Base-by-base conservation (phyloP, 139 green algal genomes). In the Diplosphaera chodatii region DNA sequence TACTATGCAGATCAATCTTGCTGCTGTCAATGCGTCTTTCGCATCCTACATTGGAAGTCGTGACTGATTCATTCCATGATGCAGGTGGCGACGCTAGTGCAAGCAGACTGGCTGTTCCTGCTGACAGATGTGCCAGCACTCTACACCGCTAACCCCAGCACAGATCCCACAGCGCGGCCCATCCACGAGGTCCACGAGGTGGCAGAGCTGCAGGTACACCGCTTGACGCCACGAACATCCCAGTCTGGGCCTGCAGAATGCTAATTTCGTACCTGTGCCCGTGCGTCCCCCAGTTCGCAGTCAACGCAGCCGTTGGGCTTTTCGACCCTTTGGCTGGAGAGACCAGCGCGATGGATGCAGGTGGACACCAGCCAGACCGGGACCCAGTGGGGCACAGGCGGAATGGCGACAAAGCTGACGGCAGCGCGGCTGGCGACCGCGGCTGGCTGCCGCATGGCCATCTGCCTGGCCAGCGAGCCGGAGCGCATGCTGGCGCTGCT, bases 331-430 rank as follows among this genome's bases (percentile, higher is more conserved):
- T n/a, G n/a, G n/a, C n/a, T n/a, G n/a, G n/a, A n/a, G n/a, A n/a
- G n/a, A n/a, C n/a, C n/a, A n/a, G n/a, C n/a, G n/a, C n/a, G n/a
- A n/a, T n/a, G n/a, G 55, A 29, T 55, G 55, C 73, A 88, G 71
- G 84, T 86, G 66, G 87, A 94, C 83, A 93, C 86, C 34, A 81
- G 56, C 55, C 87, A 75, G 3, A 56, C 0, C 33, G 88, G 90
- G 48, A 94, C 86, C 20, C 82, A 94, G 81, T 97, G 89, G 86
- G 93, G 93, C 64, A 97, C 93, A 0, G 93, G 93, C 2, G 93
- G 93, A 67, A 98, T 98, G 93, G 85, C 84, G 32, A 98, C 93
- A 59, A 98, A 98, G 84, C 84, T 98, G 21, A 97, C 92, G 8
- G 93, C 93, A 16, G 93, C 91, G 8, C 85, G 90, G 63, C 93